Evolutionary conservation across 306 rosid genomes (phyloP).

Genomic region (Ziziphus jujuba): DNA sequence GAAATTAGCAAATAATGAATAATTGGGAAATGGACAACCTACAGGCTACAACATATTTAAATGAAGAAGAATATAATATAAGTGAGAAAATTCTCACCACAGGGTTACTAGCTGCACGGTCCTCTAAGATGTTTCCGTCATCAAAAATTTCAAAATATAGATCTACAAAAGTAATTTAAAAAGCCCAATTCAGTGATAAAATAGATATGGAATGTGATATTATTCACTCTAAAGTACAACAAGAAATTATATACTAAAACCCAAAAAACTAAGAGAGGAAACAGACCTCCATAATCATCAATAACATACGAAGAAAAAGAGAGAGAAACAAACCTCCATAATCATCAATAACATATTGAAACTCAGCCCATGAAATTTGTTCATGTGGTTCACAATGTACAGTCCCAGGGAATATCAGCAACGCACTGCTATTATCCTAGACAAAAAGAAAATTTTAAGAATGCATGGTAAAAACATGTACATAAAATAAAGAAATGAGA

Average conservation of each 20-base stretch:
- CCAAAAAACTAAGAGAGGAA: conserved; percentile 3
- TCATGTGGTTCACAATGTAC: conserved; percentile 94
- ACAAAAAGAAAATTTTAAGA: conserved; percentile 37
- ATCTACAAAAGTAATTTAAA: conserved; percentile 44
- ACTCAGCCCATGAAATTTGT: conserved; percentile 74
- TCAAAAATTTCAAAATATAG: conserved; percentile 71
- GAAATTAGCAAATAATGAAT: background rate
- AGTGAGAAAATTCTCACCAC: conserved; percentile 67
- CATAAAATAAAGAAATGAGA: background rate
- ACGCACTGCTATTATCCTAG: conserved; percentile 70
- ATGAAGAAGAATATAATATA: conserved; percentile 1
- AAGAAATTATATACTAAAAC: no score
- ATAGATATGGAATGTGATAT: conserved; percentile 2
- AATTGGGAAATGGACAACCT: background rate
- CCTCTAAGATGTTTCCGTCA: conserved; percentile 76
- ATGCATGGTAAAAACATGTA: conserved; percentile 27
- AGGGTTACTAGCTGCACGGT: conserved; percentile 64
- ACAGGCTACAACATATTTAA: background rate
- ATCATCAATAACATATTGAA: conserved; percentile 67
- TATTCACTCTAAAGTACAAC: conserved; percentile 18
- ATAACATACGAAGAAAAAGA: background rate
- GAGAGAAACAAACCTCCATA: conserved; percentile 62
- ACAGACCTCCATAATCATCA: conserved; percentile 17
- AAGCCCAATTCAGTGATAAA: background rate
- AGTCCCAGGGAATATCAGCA: conserved; percentile 79